Percentiles rank a stretch among this genome's conserved stretches.
Conservation (phyloP, 139 green algal genomes). For the Chlorella vulgaris region DNA sequence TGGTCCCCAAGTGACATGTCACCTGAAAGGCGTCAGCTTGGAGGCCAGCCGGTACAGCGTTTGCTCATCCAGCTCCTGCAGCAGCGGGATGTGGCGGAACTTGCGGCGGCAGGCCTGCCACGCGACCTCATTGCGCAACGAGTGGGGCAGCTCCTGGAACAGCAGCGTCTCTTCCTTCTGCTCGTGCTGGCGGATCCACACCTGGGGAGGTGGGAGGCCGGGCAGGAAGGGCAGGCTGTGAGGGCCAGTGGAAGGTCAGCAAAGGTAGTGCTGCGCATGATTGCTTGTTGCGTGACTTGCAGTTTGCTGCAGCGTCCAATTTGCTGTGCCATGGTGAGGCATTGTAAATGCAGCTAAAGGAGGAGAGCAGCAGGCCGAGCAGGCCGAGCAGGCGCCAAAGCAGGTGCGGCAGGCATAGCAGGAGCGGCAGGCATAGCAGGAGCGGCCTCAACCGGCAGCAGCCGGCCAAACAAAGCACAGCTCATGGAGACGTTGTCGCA, state of each 20-base stretch:
- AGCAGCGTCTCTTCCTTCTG: conserved; percentile 33
- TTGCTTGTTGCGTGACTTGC: no score
- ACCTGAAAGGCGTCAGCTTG: conserved; percentile 22
- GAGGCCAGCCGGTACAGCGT: conserved; percentile 38
- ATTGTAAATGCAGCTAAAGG: no score
- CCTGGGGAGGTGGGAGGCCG: background rate
- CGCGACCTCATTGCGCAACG: conserved; percentile 37
- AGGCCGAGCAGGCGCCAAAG: no score
- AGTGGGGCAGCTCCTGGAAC: conserved; percentile 43
- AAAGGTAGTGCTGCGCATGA: no score
- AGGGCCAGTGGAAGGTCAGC: background rate
- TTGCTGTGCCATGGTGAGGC: no score
- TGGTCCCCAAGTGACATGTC: background rate
- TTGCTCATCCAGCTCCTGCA: conserved; percentile 33
- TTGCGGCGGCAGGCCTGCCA: conserved; percentile 21
- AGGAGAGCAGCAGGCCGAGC: no score
- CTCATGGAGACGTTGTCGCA: background rate
- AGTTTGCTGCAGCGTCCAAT: no score
- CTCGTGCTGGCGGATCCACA: conserved; percentile 49
- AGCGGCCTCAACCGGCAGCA: background rate
- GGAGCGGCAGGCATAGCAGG: background rate
- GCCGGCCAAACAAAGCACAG: background rate
- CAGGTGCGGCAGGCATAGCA: background rate
- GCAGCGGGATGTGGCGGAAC: conserved; percentile 14
- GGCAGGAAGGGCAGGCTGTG: background rate